A percentile compares a stretch with the other conserved stretches of the same genome.
Evolutionary conservation across 148 eudicot genomes (phyloP).

Genomic region (Nepenthes gracilis): DNA sequence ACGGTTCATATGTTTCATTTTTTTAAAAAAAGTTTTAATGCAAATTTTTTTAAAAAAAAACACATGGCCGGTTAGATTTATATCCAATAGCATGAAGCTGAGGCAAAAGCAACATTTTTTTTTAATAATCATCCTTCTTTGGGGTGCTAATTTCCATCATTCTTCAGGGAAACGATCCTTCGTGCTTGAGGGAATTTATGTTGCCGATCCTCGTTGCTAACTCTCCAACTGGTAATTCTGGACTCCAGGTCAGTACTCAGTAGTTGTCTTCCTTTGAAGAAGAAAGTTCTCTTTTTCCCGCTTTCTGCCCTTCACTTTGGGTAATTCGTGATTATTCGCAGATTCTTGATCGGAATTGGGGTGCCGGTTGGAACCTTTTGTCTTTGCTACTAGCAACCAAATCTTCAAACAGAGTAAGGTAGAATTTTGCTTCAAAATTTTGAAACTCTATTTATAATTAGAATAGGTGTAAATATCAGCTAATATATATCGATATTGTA

Average conservation of each 20-base stretch:
- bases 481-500: no score
- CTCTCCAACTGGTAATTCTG: constrained; percentile 66
- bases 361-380: constrained; percentile 94
- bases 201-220: constrained; percentile 44
- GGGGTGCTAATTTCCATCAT: constrained; percentile 1
- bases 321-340: constrained; percentile 16
- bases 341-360: constrained; percentile 98
- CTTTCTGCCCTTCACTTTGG: not conserved
- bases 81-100: no score
- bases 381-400: constrained; percentile 76
- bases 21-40: no score
- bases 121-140: not conserved
- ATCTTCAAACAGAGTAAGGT: constrained; percentile 84
- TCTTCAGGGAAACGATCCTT: constrained; percentile 72
- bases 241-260: constrained; percentile 59
- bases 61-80: no score
- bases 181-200: constrained; percentile 93
- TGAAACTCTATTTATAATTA: not conserved
- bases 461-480: no score
- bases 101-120: no score
- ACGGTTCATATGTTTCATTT: no score
- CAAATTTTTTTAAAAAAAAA: no score
- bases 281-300: not conserved
- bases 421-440: not conserved
- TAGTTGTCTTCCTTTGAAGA: not conserved